Conservation (phyloP, 2,329 filamentous ascomycete genomes). For the Colletotrichum lupini region DNA sequence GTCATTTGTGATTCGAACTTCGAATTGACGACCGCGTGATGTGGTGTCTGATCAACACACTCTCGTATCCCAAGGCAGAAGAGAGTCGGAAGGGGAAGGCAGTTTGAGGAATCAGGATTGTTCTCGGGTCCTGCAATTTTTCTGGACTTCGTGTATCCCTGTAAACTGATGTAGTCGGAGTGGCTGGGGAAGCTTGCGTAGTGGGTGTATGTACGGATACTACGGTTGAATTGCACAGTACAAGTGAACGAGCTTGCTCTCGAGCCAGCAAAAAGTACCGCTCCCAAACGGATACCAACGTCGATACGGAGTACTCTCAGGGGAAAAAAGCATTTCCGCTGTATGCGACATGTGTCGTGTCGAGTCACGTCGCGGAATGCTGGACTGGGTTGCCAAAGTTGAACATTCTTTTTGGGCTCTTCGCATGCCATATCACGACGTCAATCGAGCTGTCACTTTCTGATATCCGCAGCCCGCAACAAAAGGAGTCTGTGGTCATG, state of each 20-base stretch:
- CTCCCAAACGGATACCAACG: background rate
- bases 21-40: conserved; percentile 1
- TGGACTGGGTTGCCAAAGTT: background rate
- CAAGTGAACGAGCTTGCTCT: background rate
- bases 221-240: background rate
- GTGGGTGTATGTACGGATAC: conserved; percentile 4
- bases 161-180: conserved; percentile 11
- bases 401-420: background rate
- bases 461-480: background rate
- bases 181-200: conserved; percentile 19
- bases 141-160: conserved; percentile 27
- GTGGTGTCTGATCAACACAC: conserved; percentile 1
- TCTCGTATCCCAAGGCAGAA: background rate
- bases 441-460: background rate
- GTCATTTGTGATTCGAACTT: background rate
- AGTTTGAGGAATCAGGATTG: conserved; percentile 12
- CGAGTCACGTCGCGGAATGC: conserved; percentile 23
- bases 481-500: conserved; percentile 20
- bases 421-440: background rate
- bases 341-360: conserved; percentile 5
- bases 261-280: background rate
- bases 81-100: background rate
- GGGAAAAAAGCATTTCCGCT: conserved; percentile 19
- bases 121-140: conserved; percentile 16
- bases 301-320: conserved; percentile 5